These are phyloP conservation scores for Ophiostoma angusticollis DNA, from an alignment of 2,329 filamentous ascomycete species.

Conservation along the genomic window DNA sequence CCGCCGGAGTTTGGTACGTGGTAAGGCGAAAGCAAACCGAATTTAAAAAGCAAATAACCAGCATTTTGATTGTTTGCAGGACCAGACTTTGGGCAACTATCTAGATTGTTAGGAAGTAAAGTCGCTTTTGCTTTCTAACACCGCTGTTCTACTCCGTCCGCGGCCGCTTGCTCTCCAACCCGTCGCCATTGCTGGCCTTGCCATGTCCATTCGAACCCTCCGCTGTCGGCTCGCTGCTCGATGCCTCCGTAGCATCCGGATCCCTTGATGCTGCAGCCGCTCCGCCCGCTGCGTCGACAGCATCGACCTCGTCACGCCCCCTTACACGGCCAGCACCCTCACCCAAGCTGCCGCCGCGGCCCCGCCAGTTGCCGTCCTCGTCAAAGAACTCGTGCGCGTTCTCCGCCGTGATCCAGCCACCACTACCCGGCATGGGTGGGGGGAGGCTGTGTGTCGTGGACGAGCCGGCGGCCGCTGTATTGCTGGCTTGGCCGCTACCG, in stretches of 20 bases:
- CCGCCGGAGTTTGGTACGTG: neutral
- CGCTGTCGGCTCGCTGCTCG: neutral
- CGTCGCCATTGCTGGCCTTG: slow-evolving; percentile 22
- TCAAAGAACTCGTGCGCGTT: slow-evolving; percentile 81
- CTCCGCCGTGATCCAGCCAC: slow-evolving; percentile 81
- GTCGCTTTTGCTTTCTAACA: neutral
- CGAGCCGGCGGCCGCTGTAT: slow-evolving; percentile 32
- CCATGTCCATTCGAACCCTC: slow-evolving; percentile 3
- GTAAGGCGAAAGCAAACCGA: neutral
- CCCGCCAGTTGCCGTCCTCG: slow-evolving; percentile 66
- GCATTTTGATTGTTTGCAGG: neutral
- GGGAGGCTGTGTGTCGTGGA: too few species aligned
- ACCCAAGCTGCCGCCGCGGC: slow-evolving; percentile 38
- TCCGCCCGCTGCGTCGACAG: slow-evolving; percentile 17
- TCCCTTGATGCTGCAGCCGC: slow-evolving; percentile 15
- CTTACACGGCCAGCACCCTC: slow-evolving; percentile 51
- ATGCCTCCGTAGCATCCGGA: neutral
- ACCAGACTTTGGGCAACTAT: too few species aligned
- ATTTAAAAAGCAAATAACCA: neutral
- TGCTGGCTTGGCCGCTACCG: slow-evolving; percentile 20
- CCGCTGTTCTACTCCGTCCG: slow-evolving; percentile 27
- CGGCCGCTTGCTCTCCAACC: slow-evolving; percentile 33
- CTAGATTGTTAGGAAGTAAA: slow-evolving; percentile 1
- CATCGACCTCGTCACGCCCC: slow-evolving; percentile 39
- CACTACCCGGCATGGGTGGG: slow-evolving; percentile 59